Evolutionary conservation across 352 stramenopile species (phyloP).

Genomic region (Pythium phragmiticola): DNA sequence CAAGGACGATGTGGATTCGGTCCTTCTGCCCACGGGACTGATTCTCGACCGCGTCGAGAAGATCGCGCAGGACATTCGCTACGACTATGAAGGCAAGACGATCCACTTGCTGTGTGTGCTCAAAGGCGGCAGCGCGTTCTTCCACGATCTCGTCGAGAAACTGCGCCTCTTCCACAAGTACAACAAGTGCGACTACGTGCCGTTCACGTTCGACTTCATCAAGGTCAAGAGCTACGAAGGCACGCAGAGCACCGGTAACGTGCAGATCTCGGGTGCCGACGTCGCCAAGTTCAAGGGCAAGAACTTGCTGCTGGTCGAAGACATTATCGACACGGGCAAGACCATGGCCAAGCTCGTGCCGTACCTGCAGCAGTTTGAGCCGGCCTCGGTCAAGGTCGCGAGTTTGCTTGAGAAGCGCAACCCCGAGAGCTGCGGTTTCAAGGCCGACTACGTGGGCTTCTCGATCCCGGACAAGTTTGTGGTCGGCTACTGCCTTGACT

Average conservation of each 20-base stretch:
- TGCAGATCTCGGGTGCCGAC: slow-evolving; percentile 89
- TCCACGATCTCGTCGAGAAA: slow-evolving; percentile 86
- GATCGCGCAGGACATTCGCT: slow-evolving; percentile 88
- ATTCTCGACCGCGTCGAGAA: slow-evolving; percentile 92
- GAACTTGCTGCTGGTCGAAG: slow-evolving; percentile 95
- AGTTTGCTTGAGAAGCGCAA: slow-evolving; percentile 95
- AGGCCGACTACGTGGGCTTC: slow-evolving; percentile 95
- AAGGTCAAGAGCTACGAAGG: slow-evolving; percentile 95
- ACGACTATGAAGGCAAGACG: slow-evolving; percentile 87
- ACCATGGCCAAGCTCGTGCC: slow-evolving; percentile 92
- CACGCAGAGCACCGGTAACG: slow-evolving; percentile 87
- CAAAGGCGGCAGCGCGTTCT: slow-evolving; percentile 90
- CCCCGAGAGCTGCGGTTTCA: slow-evolving; percentile 83
- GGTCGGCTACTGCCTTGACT: slow-evolving; percentile 96
- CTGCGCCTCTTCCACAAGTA: slow-evolving; percentile 85
- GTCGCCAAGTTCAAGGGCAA: slow-evolving; percentile 85
- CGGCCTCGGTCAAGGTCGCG: slow-evolving; percentile 86
- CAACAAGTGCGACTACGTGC: slow-evolving; percentile 86
- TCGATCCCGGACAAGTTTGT: slow-evolving; percentile 96
- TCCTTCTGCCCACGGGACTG: slow-evolving; percentile 89
- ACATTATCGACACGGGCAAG: slow-evolving; percentile 97
- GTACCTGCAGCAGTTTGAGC: slow-evolving; percentile 74
- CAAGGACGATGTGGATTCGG: slow-evolving; percentile 71
- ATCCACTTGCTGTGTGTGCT: slow-evolving; percentile 92
- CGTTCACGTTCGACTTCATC: slow-evolving; percentile 95